A percentile compares a stretch with the other conserved stretches of the same genome.
phyloP scores from a whole-genome alignment of 441 rosid species.

The Sinapis alba region DNA sequence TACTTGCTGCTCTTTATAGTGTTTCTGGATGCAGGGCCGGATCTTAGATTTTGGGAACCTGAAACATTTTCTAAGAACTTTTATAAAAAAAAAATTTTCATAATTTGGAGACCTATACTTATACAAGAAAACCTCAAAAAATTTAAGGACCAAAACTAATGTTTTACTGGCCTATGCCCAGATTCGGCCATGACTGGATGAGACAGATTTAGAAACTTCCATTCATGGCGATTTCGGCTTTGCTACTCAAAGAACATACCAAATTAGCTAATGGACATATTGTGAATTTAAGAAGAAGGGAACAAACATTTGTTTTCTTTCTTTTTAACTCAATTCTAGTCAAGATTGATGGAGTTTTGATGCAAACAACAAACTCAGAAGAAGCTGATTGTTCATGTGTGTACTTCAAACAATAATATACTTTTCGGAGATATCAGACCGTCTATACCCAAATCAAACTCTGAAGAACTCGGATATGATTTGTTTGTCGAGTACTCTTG shows the following conservation, averaged over 20 bases:
- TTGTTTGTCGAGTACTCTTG: constrained; percentile 39
- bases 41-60: no score
- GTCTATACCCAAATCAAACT: constrained; percentile 72
- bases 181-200: no score
- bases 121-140: no score
- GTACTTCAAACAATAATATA: constrained; percentile 64
- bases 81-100: no score
- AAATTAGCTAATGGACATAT: constrained; percentile 37
- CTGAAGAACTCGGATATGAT: constrained; percentile 52
- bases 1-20: no score
- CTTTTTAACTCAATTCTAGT: constrained; percentile 28
- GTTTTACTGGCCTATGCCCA: no score
- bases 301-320: background rate
- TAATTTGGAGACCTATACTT: no score
- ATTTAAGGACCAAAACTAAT: no score
- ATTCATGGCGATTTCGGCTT: constrained; percentile 63
- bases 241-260: constrained; percentile 30
- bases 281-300: background rate
- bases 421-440: constrained; percentile 47
- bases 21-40: no score
- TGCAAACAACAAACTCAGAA: constrained; percentile 62
- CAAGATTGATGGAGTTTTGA: constrained; percentile 51
- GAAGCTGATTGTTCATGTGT: constrained; percentile 48
- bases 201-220: constrained; percentile 54
- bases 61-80: no score